These are phyloP conservation scores for Fragilariopsis cylindrus DNA, from an alignment of 108 stramenopile genomes.

Conservation along the genomic window DNA sequence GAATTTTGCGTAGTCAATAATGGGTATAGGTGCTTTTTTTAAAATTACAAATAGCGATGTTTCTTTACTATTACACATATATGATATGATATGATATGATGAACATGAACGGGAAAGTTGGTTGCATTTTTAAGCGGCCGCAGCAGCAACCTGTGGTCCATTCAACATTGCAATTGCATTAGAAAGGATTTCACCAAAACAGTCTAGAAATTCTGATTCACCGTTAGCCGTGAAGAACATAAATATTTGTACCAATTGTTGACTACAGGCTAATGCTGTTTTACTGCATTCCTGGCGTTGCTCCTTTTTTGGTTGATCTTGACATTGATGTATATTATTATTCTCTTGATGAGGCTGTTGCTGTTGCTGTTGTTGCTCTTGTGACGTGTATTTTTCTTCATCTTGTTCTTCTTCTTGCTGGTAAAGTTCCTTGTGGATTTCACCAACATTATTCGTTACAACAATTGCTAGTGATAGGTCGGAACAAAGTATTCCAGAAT, in stretches of 20 bases:
- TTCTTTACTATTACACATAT: too few species aligned
- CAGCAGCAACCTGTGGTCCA: not conserved
- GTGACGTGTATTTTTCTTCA: too few species aligned
- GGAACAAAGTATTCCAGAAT: slow-evolving; percentile 13
- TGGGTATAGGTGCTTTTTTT: too few species aligned
- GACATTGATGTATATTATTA: too few species aligned
- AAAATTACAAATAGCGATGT: too few species aligned
- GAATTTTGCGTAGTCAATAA: too few species aligned
- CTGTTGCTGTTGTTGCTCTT: not conserved
- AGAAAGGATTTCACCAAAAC: not conserved
- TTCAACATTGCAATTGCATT: slow-evolving; percentile 11
- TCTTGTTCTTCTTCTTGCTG: not conserved
- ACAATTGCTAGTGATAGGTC: slow-evolving; percentile 4
- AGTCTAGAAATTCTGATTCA: not conserved
- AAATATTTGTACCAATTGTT: slow-evolving; percentile 12
- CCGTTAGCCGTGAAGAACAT: slow-evolving; percentile 14
- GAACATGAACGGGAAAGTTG: not conserved
- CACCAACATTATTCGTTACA: slow-evolving; percentile 11
- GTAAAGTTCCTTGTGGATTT: slow-evolving; percentile 14
- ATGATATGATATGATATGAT: too few species aligned
- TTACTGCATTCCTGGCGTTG: not conserved
- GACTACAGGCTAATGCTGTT: slow-evolving; percentile 6
- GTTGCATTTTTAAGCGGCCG: slow-evolving; percentile 3
- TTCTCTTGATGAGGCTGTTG: not conserved
- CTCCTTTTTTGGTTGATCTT: not conserved